Evolutionary conservation across 2,329 filamentous ascomycete genomes (phyloP), one percentile per base, ranked within the genome.

Genomic region (Geosmithia morbida): DNA sequence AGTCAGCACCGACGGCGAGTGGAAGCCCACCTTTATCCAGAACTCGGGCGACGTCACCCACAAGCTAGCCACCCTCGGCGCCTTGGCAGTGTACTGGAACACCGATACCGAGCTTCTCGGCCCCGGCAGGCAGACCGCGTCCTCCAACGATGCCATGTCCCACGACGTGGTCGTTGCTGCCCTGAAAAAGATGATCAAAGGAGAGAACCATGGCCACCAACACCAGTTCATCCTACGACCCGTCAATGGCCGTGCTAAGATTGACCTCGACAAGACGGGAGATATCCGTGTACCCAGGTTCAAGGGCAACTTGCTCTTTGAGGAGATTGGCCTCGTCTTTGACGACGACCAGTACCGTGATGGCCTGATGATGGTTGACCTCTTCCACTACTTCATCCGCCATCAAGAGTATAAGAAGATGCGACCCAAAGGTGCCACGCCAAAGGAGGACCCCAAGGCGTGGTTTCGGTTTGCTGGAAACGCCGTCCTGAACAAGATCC

Each of bases 271-370:
- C 68, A 98, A 98, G 66, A 89, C 86, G 1, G 88, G 87, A 22
- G 85, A 87, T 54, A 66, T 77, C 26, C 81, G 86, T 49, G 73
- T 77, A 16, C 86, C 92, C 2, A 92, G 90, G 58, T 82, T 92
- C 68, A 97, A 96, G 64, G 87, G 89, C 26, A 85, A 85, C 40
- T 67, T 98, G 17, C 68, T 97, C 2, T 99, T 99, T 56, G 90
- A 99, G 59, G 94, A 99, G 59, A 89, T 99, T 49, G 92, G 94
- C 46, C 83, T 99, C 52, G 86, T 97, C n/a, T 75, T 99, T 30
- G 94, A 99, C 55, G 90, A 98, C 54, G 80, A 96, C 54, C 92
- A 99, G 61, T 99, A 99, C 60, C 85, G 94, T 29, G 92, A 99
- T 66, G 87, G 84, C 5, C 68, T 99, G 49, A 98, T 98, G 92